A percentile compares a stretch with the other conserved stretches of the same genome.
Conservation (phyloP, 176 grass and related monocot genomes). For the Eragrostis nindensis region DNA sequence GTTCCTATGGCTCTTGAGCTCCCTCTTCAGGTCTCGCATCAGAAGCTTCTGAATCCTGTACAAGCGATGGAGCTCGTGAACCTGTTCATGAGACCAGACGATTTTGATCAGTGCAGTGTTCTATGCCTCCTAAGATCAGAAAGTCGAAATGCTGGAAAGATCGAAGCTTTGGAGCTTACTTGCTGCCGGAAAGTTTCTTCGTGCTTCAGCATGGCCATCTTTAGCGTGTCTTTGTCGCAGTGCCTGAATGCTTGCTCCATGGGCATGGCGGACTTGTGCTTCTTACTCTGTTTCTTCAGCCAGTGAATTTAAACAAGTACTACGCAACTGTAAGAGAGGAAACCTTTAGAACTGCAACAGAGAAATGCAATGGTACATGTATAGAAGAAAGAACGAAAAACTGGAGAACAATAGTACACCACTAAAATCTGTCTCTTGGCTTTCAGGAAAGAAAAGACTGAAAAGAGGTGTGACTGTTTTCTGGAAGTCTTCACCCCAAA, state of each 20-base stretch:
- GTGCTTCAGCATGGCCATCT: conserved; percentile 87
- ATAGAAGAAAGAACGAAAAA: not conserved
- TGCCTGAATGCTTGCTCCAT: conserved; percentile 63
- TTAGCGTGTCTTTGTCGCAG: conserved; percentile 59
- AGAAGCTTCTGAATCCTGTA: conserved; percentile 85
- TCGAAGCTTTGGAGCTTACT: conserved; percentile 33
- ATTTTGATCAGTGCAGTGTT: not conserved
- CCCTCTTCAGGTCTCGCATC: conserved; percentile 68
- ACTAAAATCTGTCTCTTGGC: conserved; percentile 18
- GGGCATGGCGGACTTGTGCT: conserved; percentile 6
- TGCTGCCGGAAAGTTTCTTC: conserved; percentile 84
- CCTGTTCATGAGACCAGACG: conserved; percentile 33
- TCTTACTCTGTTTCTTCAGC: conserved; percentile 18
- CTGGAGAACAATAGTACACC: not conserved
- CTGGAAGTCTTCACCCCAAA: conserved; percentile 15
- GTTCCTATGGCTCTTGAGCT: conserved; percentile 51
- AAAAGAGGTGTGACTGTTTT: conserved; percentile 15
- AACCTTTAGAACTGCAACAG: not conserved
- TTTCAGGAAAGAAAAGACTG: conserved; percentile 17
- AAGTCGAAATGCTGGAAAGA: not conserved
- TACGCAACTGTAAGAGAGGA: not conserved
- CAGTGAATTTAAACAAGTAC: conserved; percentile 26
- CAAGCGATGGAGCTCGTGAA: conserved; percentile 77
- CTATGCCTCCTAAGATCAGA: not conserved
- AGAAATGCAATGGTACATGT: not conserved